Evolutionary conservation across 2,329 filamentous ascomycete genomes (phyloP).

Genomic region (Penicillium palitans): DNA sequence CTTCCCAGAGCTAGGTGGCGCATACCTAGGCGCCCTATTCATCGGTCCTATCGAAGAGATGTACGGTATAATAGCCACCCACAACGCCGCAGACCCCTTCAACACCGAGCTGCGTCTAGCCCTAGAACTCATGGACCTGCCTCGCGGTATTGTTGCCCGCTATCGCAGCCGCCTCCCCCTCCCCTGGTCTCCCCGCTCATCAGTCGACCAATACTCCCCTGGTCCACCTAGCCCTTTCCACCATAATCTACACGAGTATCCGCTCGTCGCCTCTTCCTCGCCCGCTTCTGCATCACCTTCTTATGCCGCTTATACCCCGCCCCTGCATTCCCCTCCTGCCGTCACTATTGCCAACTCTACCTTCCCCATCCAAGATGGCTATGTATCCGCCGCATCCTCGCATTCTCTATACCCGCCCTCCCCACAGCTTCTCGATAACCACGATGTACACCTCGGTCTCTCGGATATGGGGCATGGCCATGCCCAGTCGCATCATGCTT

Average conservation of each 20-base stretch:
- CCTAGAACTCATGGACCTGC: slow-evolving; percentile 69
- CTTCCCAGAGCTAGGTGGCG: slow-evolving; percentile 85
- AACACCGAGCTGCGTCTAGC: slow-evolving; percentile 62
- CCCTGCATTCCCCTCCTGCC: slow-evolving; percentile 42
- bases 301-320: slow-evolving; percentile 44
- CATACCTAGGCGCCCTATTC: slow-evolving; percentile 80
- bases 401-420: slow-evolving; percentile 40
- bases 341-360: slow-evolving; percentile 41
- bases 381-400: slow-evolving; percentile 37
- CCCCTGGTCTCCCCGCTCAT: slow-evolving; percentile 56
- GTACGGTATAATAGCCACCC: slow-evolving; percentile 68
- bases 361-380: slow-evolving; percentile 36
- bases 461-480: slow-evolving; percentile 30
- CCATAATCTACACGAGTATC: slow-evolving; percentile 33
- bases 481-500: slow-evolving; percentile 19
- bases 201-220: slow-evolving; percentile 41
- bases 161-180: slow-evolving; percentile 71
- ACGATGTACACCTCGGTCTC: slow-evolving; percentile 32
- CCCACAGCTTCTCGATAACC: slow-evolving; percentile 38
- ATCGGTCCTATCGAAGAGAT: slow-evolving; percentile 85
- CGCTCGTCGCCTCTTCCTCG: slow-evolving; percentile 38
- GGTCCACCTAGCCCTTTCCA: slow-evolving; percentile 39
- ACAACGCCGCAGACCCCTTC: slow-evolving; percentile 61
- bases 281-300: slow-evolving; percentile 41
- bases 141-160: slow-evolving; percentile 66